Conservation (phyloP, 2,329 filamentous ascomycete species). For the Alternaria sp. region DNA sequence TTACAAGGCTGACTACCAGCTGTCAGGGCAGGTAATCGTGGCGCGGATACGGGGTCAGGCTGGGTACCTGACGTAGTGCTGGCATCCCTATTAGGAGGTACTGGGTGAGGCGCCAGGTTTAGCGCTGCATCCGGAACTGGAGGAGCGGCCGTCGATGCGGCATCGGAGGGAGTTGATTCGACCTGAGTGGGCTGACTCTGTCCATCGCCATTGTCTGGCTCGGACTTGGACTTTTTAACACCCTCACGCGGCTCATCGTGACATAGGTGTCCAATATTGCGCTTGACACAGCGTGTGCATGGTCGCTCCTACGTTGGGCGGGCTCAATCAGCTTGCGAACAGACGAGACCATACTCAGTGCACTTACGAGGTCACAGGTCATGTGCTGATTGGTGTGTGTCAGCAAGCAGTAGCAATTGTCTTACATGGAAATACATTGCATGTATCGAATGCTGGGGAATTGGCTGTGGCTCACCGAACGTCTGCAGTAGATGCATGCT, state of each 20-base stretch:
- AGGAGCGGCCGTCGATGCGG: slow-evolving; percentile 32
- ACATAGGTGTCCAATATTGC: slow-evolving; percentile 97
- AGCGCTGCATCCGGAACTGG: slow-evolving; percentile 47
- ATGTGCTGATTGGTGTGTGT: slow-evolving; percentile 54
- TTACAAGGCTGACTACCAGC: slow-evolving; percentile 77
- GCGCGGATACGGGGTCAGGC: slow-evolving; percentile 71
- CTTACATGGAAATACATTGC: slow-evolving; percentile 23
- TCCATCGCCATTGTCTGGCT: slow-evolving; percentile 46
- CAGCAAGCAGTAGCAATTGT: slow-evolving; percentile 39
- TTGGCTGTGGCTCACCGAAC: slow-evolving; percentile 53
- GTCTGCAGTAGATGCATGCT: slow-evolving; percentile 62
- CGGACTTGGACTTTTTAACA: slow-evolving; percentile 77
- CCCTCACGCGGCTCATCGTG: slow-evolving; percentile 93
- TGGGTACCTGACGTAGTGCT: slow-evolving; percentile 71
- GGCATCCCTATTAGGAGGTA: slow-evolving; percentile 43
- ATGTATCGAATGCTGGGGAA: slow-evolving; percentile 30
- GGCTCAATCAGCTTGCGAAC: slow-evolving; percentile 44
- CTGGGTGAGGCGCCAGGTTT: slow-evolving; percentile 45
- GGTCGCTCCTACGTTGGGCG: slow-evolving; percentile 76
- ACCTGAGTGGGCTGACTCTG: slow-evolving; percentile 40
- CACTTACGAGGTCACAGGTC: slow-evolving; percentile 60
- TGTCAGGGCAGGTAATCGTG: slow-evolving; percentile 67
- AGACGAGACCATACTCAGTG: slow-evolving; percentile 8
- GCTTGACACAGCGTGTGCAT: slow-evolving; percentile 96
- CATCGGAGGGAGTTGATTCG: slow-evolving; percentile 40